Evolutionary conservation across 2,329 filamentous ascomycete species (phyloP), one percentile per base, ranked within the genome.

Genomic region (Thelonectria rubi): DNA sequence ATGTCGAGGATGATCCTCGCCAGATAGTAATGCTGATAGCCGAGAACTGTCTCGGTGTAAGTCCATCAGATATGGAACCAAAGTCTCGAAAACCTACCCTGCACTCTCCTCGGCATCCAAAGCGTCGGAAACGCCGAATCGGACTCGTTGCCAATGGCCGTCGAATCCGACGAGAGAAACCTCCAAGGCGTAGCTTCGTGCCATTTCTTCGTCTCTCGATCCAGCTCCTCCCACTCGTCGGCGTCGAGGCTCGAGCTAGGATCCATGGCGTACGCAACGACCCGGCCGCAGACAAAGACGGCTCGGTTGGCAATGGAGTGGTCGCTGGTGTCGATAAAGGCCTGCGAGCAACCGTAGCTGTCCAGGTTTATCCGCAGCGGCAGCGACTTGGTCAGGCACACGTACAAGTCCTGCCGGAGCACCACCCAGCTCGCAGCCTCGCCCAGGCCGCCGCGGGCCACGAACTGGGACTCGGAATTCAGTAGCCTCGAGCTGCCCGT

Each of bases 321-420:
- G 5, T 73, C 66, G 5, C 64, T 64, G 1, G 63, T 57, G 1
- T 70, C 70, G 5, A 63, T 21, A 43, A 73, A 74, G 0, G 70
- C 64, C 12, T 57, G 57, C 0, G 72, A 74, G 9, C 63, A 59
- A 5, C 53, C 64, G 54, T 76, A 80, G n/a, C 73, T 74, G 3
- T 72, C 74, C 45, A 81, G 63, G 11, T 75, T 72, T 21, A 78
- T 75, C 14, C 75, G 72, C 48, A 81, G 53, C 59, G 49, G 78
- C 59, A 60, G 74, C 37, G 79, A 79, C 61, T 76, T 77, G 10
- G 77, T 73, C 48, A 81, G 74, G 0, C 80, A 79, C 20, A 81
- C 78, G 60, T 82, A 81, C 7, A 83, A 76, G 65, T 84, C 81
- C 67, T 84, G 82, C 12, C 82, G 75, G 26, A 82, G 72, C 8